phyloP scores from a whole-genome alignment of 768 basidiomycete species.

The Peribolospora kevripleyi region DNA sequence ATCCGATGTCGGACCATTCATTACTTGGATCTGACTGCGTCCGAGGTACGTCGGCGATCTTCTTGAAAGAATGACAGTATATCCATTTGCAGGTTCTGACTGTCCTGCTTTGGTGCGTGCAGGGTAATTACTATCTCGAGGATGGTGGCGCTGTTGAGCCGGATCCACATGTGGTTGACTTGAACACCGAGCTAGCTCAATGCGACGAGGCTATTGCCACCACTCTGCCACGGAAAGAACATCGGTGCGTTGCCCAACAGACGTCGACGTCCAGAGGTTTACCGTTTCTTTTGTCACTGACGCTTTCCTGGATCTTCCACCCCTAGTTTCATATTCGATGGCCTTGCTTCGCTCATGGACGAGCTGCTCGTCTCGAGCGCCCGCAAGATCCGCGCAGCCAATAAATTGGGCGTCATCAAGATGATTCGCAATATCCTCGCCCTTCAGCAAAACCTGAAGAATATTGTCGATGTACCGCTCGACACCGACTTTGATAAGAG shows the following conservation, averaged over 20 bases:
- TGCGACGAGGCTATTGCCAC: constrained; percentile 45
- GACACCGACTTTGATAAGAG: constrained; percentile 47
- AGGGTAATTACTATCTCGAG: constrained; percentile 68
- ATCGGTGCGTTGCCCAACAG: constrained; percentile 30
- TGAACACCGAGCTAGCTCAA: constrained; percentile 53
- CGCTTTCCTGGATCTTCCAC: not conserved
- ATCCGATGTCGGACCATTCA: constrained; percentile 60
- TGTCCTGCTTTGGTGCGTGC: not conserved
- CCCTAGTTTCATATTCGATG: constrained; percentile 60
- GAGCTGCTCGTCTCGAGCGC: constrained; percentile 53
- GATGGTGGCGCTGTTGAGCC: constrained; percentile 60
- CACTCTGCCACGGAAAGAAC: constrained; percentile 38
- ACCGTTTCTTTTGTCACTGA: constrained; percentile 2
- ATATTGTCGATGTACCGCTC: constrained; percentile 33
- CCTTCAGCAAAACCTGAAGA: constrained; percentile 71
- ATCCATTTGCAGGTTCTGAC: not conserved
- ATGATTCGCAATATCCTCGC: constrained; percentile 71
- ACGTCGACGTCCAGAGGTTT: not conserved
- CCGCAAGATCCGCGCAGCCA: constrained; percentile 41
- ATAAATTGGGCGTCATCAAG: constrained; percentile 56
- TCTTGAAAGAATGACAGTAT: not conserved
- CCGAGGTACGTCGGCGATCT: constrained; percentile 30
- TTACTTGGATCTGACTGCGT: constrained; percentile 54
- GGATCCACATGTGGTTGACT: constrained; percentile 62
- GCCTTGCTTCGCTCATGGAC: constrained; percentile 64